Evolutionary conservation across 257 asterid species (phyloP), one percentile per base, ranked within the genome.

Genomic region (Thymus quinquecostatus): DNA sequence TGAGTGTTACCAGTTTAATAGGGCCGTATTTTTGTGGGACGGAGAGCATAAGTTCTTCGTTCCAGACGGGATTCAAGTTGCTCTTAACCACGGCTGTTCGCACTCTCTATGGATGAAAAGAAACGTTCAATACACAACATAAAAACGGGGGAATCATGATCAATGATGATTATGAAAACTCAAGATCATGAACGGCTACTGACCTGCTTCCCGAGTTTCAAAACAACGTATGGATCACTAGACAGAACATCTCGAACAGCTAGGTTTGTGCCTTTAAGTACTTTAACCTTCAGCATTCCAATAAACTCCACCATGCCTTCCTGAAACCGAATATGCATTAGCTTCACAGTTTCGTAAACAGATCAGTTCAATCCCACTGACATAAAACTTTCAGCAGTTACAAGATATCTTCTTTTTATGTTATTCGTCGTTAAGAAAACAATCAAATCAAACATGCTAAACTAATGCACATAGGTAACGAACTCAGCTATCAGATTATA

Each of bases 281-380:
- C 90, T 85, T 82, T 88, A 63, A 88, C 60, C 86, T 87, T 95
- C 89, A 95, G 73, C 86, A 86, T 73, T 53, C 99, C 99, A 74
- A 95, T 92, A 78, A 84, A 92, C 81, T 92, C 98, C 83, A 88
- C 94, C 95, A 90, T 81, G 77, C 96, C 99, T 81, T 81, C 97
- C 98, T 92, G 91, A 29, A 14, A 80, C 44, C 65, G 79, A 43
- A 79, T 51, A 62, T 57, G 36, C 51, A 53, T 66, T 58, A 66
- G 70, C 61, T 75, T 55, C 59, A 72, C 51, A 72, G 51, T 8
- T 64, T 8, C 60, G 59, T n/a, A 1, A 11, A 61, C n/a, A 41
- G 36, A 77, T 68, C 75, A 64, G 38, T 36, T 43, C 57, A 29
- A 60, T 61, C 48, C 64, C 10, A 27, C 10, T 21, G 21, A 21